phyloP scores from a whole-genome alignment of 306 rosid species.

The Fragaria iinumae region DNA sequence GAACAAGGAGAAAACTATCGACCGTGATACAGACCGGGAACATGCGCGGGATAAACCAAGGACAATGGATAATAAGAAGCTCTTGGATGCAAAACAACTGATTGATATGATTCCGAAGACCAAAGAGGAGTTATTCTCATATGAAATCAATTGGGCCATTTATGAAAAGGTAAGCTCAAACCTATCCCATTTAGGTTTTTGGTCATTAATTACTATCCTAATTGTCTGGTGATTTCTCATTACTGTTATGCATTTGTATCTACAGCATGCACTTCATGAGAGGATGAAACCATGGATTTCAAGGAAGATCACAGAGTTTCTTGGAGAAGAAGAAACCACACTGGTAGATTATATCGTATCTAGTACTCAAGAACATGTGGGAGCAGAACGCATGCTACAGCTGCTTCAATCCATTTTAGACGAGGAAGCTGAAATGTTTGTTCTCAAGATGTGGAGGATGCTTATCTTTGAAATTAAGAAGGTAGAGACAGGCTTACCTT shows the following conservation, averaged over 20 bases:
- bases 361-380: slow-evolving; percentile 86
- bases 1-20: slow-evolving; percentile 51
- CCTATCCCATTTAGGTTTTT: neutral
- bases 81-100: slow-evolving; percentile 84
- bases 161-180: slow-evolving; percentile 68
- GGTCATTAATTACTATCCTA: neutral
- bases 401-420: slow-evolving; percentile 89
- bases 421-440: slow-evolving; percentile 99
- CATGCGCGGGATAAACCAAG: slow-evolving; percentile 59
- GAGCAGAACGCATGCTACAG: slow-evolving; percentile 95
- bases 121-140: slow-evolving; percentile 91
- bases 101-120: slow-evolving; percentile 99
- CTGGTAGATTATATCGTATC: slow-evolving; percentile 94
- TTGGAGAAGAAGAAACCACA: slow-evolving; percentile 94
- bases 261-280: slow-evolving; percentile 84
- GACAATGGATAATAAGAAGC: slow-evolving; percentile 73
- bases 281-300: slow-evolving; percentile 99
- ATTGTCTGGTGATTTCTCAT: neutral
- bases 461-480: slow-evolving; percentile 97
- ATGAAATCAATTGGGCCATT: slow-evolving; percentile 84
- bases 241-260: slow-evolving; percentile 9
- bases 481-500: slow-evolving; percentile 84
- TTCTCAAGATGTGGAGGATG: slow-evolving; percentile 99
- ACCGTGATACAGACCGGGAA: slow-evolving; percentile 62
- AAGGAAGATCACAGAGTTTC: slow-evolving; percentile 83